A percentile compares a stretch with the other conserved stretches of the same genome.
Evolutionary conservation across 306 rosid species (phyloP).

Genomic region (Malus domestica): DNA sequence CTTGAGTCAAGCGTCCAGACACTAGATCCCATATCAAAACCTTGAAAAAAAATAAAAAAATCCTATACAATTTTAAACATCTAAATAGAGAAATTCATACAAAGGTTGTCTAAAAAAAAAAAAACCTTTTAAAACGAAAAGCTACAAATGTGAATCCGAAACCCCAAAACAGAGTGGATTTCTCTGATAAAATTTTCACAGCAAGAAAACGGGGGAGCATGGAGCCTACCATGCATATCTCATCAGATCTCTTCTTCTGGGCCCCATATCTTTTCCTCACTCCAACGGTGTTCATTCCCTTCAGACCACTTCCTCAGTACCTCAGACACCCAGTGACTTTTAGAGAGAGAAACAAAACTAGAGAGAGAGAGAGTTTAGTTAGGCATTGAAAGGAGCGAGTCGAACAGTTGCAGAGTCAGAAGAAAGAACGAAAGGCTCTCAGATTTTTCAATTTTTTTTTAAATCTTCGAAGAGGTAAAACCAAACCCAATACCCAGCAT

Average conservation of each 20-base stretch:
- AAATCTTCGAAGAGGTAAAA: background rate
- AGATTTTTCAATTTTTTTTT: background rate
- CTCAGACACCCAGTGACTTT: constrained; percentile 33
- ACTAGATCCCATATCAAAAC: background rate
- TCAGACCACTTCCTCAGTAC: constrained; percentile 42
- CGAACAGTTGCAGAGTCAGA: background rate
- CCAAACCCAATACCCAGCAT: background rate
- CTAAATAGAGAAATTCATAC: background rate
- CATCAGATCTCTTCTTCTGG: constrained; percentile 56
- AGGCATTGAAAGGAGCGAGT: background rate
- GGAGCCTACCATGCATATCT: constrained; percentile 63
- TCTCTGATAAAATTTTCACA: constrained; percentile 24
- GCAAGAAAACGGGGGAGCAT: constrained; percentile 35
- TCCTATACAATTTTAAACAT: background rate
- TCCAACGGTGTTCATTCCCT: constrained; percentile 37
- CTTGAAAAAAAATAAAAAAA: background rate
- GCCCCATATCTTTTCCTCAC: constrained; percentile 40
- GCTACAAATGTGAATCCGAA: constrained; percentile 22
- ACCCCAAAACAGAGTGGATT: constrained; percentile 33
- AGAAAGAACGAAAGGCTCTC: background rate
- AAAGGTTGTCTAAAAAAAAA: background rate
- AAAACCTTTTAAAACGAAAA: background rate
- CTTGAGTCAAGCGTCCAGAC: background rate
- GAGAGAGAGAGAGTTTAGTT: constrained; percentile 14
- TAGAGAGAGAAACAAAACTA: background rate